Conservation (phyloP, 2,329 filamentous ascomycete genomes). For the Scedosporium minutisporum region DNA sequence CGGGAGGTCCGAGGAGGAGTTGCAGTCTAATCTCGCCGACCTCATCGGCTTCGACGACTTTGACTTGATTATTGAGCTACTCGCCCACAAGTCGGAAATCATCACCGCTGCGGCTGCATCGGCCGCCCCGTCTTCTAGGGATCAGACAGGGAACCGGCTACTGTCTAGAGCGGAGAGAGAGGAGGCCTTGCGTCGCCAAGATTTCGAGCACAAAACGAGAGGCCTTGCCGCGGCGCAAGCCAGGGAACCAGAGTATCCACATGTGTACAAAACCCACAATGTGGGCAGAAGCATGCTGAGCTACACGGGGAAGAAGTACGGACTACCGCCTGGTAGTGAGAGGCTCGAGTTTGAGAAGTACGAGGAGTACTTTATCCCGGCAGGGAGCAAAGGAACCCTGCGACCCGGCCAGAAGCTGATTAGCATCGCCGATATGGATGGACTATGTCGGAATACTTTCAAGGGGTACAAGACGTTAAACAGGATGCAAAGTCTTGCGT, state of each 20-base stretch:
- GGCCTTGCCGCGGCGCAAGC: conserved; percentile 60
- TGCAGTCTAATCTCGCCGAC: conserved; percentile 86
- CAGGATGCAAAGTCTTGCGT: conserved; percentile 95
- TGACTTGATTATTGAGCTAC: conserved; percentile 86
- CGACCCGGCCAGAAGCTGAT: conserved; percentile 66
- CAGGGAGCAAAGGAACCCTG: conserved; percentile 66
- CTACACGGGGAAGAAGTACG: conserved; percentile 70
- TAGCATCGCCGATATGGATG: conserved; percentile 73
- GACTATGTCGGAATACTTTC: conserved; percentile 83
- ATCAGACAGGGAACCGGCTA: conserved; percentile 38
- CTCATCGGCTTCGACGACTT: conserved; percentile 88
- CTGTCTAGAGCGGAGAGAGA: conserved; percentile 71
- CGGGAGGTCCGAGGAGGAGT: conserved; percentile 62
- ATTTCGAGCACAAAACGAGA: conserved; percentile 75
- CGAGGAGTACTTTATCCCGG: conserved; percentile 82
- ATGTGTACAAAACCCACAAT: conserved; percentile 78
- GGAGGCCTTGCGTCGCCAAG: conserved; percentile 63
- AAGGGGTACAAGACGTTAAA: conserved; percentile 89
- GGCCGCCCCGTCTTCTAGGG: conserved; percentile 23
- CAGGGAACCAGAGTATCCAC: conserved; percentile 73
- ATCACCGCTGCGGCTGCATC: conserved; percentile 9
- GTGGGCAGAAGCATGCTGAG: conserved; percentile 75
- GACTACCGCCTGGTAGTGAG: conserved; percentile 65
- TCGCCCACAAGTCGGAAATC: conserved; percentile 65
- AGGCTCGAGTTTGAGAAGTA: conserved; percentile 66